Evolutionary conservation across 495 filamentous ascomycete genomes (phyloP), one percentile per base, ranked within the genome.

Genomic region (Annulohypoxylon nitens): DNA sequence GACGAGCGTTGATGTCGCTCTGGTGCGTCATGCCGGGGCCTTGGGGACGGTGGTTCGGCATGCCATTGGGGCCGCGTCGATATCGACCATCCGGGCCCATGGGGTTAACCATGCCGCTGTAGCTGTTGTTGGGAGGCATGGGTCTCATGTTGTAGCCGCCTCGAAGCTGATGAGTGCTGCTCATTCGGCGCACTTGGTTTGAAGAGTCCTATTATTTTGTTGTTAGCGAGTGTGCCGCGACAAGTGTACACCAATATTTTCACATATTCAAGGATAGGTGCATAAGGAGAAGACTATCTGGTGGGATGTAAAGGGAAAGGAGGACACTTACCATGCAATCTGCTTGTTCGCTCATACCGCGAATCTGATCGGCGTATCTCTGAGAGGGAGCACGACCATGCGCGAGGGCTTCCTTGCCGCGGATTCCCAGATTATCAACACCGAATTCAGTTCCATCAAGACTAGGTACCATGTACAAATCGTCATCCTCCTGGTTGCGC

Each of bases 151-250:
- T 47, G n/a, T 7, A 0, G 25, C 12, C 10, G 1, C 3, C 50
- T 33, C 23, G 25, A 8, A 54, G 50, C 7, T 54, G 50, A 4
- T 6, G 14, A 26, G 6, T 26, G 50, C 50, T 65, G 4, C 34
- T n/a, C 50, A 26, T 12, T 0, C 34, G 54, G 9, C 41, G 43
- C 10, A 16, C 14, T 3, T 14, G 37, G 10, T 14, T 37, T 3
- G 20, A 7, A 12, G n/a, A 14, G 10, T 25, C 20, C 59, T 47
- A 16, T 7, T 0, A 41, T 16, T 43, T 30, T 10, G 5, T 61
- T 9, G 37, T 71, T 66, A 71, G 61, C 45, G 4, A 61, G 16
- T 54, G 14, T 14, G n/a, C 23, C 34, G 14, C 23, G 30, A 23
- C 37, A 37, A 34, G n/a, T n/a, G n/a, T n/a, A n/a, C n/a, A n/a